Conservation (phyloP, 169 alveolate genomes). For the Plasmodium gaboni region DNA sequence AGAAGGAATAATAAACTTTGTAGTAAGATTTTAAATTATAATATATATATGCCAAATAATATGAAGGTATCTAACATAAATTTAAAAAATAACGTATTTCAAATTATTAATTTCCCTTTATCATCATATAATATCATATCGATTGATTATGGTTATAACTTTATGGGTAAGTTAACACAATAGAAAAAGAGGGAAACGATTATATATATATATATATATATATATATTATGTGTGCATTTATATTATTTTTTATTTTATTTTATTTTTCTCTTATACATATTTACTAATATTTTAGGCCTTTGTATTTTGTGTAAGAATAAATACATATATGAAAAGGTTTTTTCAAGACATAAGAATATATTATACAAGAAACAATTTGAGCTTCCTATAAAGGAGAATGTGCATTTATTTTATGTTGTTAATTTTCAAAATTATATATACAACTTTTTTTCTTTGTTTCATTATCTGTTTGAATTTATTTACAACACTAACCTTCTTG, state of each 20-base stretch:
- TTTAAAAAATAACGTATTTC: background rate
- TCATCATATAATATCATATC: conserved; percentile 42
- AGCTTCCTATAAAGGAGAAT: conserved; percentile 45
- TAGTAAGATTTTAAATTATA: conserved; percentile 20
- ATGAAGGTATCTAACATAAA: conserved; percentile 28
- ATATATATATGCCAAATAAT: conserved; percentile 21
- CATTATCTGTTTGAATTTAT: conserved; percentile 48
- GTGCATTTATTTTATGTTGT: conserved; percentile 26
- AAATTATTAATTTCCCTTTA: conserved; percentile 32
- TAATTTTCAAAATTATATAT: conserved; percentile 28
- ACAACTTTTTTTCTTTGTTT: conserved; percentile 31
- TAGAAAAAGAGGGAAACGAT: background rate
- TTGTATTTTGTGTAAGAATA: conserved; percentile 43
- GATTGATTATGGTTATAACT: conserved; percentile 55
- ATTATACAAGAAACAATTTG: conserved; percentile 20
- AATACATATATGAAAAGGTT: conserved; percentile 61
- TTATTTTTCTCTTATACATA: conserved; percentile 8
- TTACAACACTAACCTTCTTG: conserved; percentile 39
- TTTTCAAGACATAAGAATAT: conserved; percentile 24
- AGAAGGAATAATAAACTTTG: background rate
- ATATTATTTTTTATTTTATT: background rate
- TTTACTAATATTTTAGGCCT: conserved; percentile 18
- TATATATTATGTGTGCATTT: background rate
- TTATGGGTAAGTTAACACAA: conserved; percentile 48
- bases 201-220: background rate